Evolutionary conservation across 2,329 filamentous ascomycete species (phyloP), one percentile per base, ranked within the genome.

Genomic region (Colletotrichum sp.): DNA sequence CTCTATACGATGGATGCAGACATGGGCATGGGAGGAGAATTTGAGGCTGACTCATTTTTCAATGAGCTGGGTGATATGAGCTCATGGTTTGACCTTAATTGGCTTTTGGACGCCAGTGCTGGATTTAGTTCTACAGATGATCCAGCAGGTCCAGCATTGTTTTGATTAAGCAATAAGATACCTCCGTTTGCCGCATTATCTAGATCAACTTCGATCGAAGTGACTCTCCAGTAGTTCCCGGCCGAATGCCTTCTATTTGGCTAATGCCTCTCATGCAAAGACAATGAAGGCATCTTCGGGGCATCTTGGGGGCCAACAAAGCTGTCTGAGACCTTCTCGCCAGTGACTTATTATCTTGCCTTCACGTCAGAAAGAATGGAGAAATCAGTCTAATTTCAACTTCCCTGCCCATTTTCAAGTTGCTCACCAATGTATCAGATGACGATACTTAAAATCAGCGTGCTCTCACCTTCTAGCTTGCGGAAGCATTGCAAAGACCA

Each of bases 11-110:
- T 30, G 21, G 36, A 66, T 13, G 63, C 39, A 8, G 32, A 26
- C 10, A 49, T 30, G 15, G 63, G 36, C 4, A 16, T 66, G 15
- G 63, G 34, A 8, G 63, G 36, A 16, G 63, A 66, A 8, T 66
- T 52, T 30, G 63, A 66, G 24, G 24, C 21, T 4, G 34, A 52
- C 16, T 49, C 63, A 3, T 81, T 81, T 62, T 80, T 78, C 21
- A 79, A 65, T 13, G 80, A 81, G 68, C 75, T 81, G 4, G 80
- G 80, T 15, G 80, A 81, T 60, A 75, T 80, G 79, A 79, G 78
- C 49, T 73, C 78, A 9, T 81, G 79, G 80, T 81, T 81, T 34
- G 80, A 81, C 62, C 59, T 81, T 16, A 75, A 81, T 67, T 81
- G 80, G 79, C 76, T 80, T 32, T 28, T 66, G 24, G 63, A 52